Base-by-base conservation (phyloP, 140 eudicot species). In the Erigeron philadelphicus region DNA sequence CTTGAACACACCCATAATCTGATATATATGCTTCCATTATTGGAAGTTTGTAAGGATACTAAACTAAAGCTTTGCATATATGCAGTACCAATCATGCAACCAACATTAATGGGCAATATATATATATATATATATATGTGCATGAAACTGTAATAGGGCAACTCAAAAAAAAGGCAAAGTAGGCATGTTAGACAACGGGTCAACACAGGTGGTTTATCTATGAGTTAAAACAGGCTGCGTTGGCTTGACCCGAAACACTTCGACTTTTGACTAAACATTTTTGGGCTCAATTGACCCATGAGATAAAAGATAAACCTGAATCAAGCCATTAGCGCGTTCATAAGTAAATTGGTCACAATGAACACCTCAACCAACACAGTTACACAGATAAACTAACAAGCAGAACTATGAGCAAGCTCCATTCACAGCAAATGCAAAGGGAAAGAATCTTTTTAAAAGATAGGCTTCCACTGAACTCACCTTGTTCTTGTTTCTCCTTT, bases 401-500 rank as follows among this genome's bases (percentile, higher is more conserved):
- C 47, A 50, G 43, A 15, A 10, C 44, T 3, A 9, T 0, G 44
- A 58, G 25, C 17, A 58, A 58, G 6, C 11, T 23, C 18, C 57
- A 15, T 52, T n/a, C 57, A 40, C 64, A 42, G 31, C 13, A 38
- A 63, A 16, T 40, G 55, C 48, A 54, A 66, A 25, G 12, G 38
- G 5, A 31, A 31, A 31, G 38, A 31, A 31, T 31, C 38, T 31
- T 31, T 31, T 31, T 8, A 55, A 43, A 43, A 18, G 44, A 52
- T 7, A 44, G 18, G 11, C 62, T 61, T 40, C 11, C 66, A 44
- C 6, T 23, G 46, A 68, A 72, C 79, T 61, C 73, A 85, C 97
- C 95, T 91, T 88, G 11, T 72, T 70, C 76, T 84, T 86, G 67
- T 86, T 87, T 61, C 80, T 72, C 76, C 73, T 86, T 83, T 82